phyloP scores from a whole-genome alignment of 768 basidiomycete genomes.

The Favolaschia claudopus region DNA sequence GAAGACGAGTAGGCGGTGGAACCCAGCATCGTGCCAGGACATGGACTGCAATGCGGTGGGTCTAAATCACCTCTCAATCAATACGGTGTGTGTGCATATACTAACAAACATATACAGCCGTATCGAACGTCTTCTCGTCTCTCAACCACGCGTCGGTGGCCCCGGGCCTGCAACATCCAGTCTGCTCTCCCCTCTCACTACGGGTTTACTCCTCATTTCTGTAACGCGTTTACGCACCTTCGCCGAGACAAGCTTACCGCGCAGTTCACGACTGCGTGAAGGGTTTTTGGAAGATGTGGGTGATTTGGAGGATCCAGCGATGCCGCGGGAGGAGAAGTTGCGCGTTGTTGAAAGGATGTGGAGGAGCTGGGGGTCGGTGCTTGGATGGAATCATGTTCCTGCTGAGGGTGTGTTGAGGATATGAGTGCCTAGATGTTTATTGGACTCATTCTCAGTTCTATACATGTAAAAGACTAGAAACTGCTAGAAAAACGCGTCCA shows the following conservation, averaged over 20 bases:
- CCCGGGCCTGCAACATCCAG: conserved; percentile 32
- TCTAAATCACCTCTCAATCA: neutral
- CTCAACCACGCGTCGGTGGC: conserved; percentile 43
- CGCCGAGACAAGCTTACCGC: conserved; percentile 64
- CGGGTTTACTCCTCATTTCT: conserved; percentile 78
- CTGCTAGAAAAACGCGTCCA: too few relatives aligned
- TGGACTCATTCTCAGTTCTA: too few relatives aligned
- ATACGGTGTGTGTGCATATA: neutral
- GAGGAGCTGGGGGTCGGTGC: conserved; percentile 80
- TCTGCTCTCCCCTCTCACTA: conserved; percentile 61
- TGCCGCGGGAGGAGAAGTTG: conserved; percentile 77
- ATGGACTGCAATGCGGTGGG: conserved; percentile 77
- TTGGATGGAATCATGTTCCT: conserved; percentile 62
- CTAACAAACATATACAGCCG: conserved; percentile 45
- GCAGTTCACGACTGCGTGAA: conserved; percentile 66
- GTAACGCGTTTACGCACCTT: conserved; percentile 71
- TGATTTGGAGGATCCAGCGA: conserved; percentile 78
- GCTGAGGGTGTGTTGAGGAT: conserved; percentile 16
- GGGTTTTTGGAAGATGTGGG: conserved; percentile 87
- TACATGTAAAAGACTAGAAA: too few relatives aligned
- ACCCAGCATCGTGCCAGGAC: conserved; percentile 58
- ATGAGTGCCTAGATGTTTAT: too few relatives aligned
- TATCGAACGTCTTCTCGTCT: conserved; percentile 72
- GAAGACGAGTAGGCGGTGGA: conserved; percentile 65
- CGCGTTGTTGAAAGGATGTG: conserved; percentile 86